Conservation (phyloP, 495 filamentous ascomycete species). For the Lasiosphaeria miniovina region DNA sequence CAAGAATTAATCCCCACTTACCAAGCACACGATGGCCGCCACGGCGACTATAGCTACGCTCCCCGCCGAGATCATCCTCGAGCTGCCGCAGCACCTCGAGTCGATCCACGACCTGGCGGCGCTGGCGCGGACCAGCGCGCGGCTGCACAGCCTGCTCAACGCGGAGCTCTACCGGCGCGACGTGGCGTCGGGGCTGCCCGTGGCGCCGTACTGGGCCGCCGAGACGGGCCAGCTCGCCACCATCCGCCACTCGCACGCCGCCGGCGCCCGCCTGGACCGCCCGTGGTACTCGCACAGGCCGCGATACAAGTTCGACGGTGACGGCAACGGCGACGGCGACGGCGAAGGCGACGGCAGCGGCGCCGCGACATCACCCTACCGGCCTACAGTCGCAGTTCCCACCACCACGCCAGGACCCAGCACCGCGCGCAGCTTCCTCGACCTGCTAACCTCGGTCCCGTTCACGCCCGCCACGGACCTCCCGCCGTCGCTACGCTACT, state of each 20-base stretch:
- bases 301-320: background rate
- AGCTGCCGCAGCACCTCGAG: conserved; percentile 12
- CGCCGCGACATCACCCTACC: too few relatives aligned
- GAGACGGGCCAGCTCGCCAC: conserved; percentile 3
- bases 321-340: background rate
- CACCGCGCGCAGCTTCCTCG: background rate
- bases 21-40: background rate
- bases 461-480: background rate
- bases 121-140: background rate
- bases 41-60: conserved; percentile 6
- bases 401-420: too few relatives aligned
- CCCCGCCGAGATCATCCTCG: conserved; percentile 9
- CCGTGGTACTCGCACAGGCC: background rate
- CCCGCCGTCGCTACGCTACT: too few relatives aligned
- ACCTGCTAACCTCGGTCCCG: background rate
- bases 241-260: conserved; percentile 2
- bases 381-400: background rate
- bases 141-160: conserved; percentile 4
- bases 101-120: conserved; percentile 3
- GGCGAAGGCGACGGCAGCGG: too few relatives aligned
- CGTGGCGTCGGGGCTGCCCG: background rate
- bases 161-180: conserved; percentile 10
- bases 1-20: background rate
- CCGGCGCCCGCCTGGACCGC: conserved; percentile 7
- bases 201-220: conserved; percentile 12